Base-by-base conservation (phyloP, 2,329 filamentous ascomycete species). In the Sclerotinia spermophila region DNA sequence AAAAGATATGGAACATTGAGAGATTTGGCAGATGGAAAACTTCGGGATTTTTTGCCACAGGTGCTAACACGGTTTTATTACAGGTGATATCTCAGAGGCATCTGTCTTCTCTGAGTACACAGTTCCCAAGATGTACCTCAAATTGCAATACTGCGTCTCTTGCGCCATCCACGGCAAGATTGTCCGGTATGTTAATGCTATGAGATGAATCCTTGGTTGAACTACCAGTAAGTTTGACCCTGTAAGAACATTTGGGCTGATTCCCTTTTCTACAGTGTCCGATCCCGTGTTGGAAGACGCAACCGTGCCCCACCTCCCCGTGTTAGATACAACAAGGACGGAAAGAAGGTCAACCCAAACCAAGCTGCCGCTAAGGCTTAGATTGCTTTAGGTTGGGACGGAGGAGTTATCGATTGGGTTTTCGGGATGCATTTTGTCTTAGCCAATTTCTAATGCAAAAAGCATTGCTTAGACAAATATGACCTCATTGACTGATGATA, bases 91-190 rank as follows among this genome's bases (percentile, higher is more conserved):
- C 87, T 97, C 94, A 79, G 96, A 99, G 84, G 96, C 96, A 82
- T 98, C 96, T 82, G 96, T 99, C 86, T 99, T 98, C 87, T 85
- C 92, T 82, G 96, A 99, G 88, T 99, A 99, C 90, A 94, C 94
- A 80, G 95, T 99, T 82, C 96, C 96, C 86, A 99, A 99, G 93
- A 99, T 99, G 96, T 99, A 99, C 93, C 89, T 99, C 87, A 99
- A 99, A 92, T 92, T 99, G 84, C 96, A 99, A 89, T 99, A 99
- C 93, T 99, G 96, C 86, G 96, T 99, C 83, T 98, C 95, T 86
- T 99, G 96, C 87, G 96, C 96, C 82, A 99, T 99, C 79, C 96
- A 99, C 90, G 96, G 96, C 90, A 99, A 99, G 92, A 99, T 99
- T 85, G 96, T 99, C 86, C 95, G 96, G 95, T 98, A 96, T 85